Conservation (phyloP, 345 rosid species). For the Hibiscus tridactylites region DNA sequence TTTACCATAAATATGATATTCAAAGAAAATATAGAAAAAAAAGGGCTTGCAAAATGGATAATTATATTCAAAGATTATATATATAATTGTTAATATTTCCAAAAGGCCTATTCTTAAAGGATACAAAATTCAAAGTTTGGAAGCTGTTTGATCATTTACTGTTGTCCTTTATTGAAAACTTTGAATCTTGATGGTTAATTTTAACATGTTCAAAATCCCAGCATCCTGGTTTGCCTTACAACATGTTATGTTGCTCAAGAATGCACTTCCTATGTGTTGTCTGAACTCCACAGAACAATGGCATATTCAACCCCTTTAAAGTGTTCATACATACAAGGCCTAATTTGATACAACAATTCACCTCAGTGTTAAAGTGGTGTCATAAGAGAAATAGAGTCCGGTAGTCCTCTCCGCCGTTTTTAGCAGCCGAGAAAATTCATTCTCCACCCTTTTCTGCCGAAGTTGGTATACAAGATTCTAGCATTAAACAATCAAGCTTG, state of each 20-base stretch:
- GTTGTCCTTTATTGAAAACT: background rate
- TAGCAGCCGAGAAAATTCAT: constrained; percentile 61
- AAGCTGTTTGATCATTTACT: background rate
- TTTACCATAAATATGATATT: background rate
- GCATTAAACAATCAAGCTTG: constrained; percentile 7
- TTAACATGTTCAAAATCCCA: background rate
- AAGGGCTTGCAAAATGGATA: background rate
- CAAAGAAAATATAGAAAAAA: background rate
- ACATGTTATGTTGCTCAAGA: background rate
- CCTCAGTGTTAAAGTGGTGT: constrained; percentile 85
- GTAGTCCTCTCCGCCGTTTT: constrained; percentile 58
- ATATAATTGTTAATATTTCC: background rate
- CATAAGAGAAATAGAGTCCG: constrained; percentile 87
- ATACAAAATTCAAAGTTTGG: background rate
- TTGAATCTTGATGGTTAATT: background rate
- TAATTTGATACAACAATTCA: constrained; percentile 6
- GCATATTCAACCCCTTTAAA: background rate
- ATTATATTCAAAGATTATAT: background rate
- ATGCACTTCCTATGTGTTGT: background rate
- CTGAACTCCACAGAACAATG: background rate
- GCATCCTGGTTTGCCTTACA: background rate
- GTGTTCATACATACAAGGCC: background rate
- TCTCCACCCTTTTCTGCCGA: constrained; percentile 78
- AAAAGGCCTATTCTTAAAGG: background rate
- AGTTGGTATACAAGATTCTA: constrained; percentile 1